phyloP scores from a whole-genome alignment of 2,329 filamentous ascomycete genomes.

The Claviceps africana region DNA sequence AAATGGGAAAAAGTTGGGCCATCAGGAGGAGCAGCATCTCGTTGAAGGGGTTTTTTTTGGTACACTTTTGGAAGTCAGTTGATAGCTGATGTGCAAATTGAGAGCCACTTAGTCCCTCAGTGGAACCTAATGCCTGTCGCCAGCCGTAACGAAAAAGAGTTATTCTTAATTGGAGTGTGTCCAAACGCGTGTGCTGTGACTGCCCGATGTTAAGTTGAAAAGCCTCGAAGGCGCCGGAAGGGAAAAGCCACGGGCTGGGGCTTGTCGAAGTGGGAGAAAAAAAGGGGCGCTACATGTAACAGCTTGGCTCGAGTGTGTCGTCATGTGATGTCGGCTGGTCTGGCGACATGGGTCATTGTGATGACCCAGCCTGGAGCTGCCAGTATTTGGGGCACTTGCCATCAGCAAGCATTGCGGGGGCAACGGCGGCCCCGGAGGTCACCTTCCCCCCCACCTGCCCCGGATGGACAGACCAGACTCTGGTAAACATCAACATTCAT shows the following conservation, averaged over 20 bases:
- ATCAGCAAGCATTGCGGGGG: background rate
- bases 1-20: background rate
- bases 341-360: background rate
- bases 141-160: slow-evolving; percentile 1
- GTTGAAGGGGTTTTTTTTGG: slow-evolving; percentile 7
- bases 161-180: background rate
- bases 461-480: too few species aligned
- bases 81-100: slow-evolving; percentile 9
- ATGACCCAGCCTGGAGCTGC: too few species aligned
- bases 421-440: background rate
- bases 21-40: slow-evolving; percentile 1
- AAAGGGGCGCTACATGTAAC: too few species aligned
- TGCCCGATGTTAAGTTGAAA: background rate
- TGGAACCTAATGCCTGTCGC: slow-evolving; percentile 5
- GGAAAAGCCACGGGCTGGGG: background rate
- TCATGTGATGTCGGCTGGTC: background rate
- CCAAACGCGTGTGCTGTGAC: background rate
- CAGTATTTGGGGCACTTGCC: too few species aligned
- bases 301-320: too few species aligned
- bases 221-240: background rate
- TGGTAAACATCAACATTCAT: too few species aligned
- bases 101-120: slow-evolving; percentile 6
- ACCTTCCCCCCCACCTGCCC: background rate
- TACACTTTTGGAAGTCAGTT: slow-evolving; percentile 11
- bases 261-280: too few species aligned